Percentiles rank a stretch among this genome's conserved stretches.
Evolutionary conservation across 306 rosid genomes (phyloP).

Genomic region (Hippophae tibetana): DNA sequence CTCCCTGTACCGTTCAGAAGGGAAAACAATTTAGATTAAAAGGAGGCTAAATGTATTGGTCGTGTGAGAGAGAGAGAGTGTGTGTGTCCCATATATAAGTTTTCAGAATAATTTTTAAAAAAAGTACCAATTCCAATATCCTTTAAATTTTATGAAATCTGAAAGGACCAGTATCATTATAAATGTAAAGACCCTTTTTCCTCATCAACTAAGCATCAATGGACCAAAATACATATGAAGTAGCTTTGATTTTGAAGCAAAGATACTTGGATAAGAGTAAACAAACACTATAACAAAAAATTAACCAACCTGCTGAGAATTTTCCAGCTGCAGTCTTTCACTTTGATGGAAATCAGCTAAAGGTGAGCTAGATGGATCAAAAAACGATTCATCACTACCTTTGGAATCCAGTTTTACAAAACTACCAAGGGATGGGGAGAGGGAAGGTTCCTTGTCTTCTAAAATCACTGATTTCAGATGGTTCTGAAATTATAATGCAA

Average conservation of each 20-base stretch:
- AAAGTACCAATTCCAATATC: no score
- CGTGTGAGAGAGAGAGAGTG: no score
- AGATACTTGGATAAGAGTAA: neutral
- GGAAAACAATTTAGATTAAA: slow-evolving; percentile 2
- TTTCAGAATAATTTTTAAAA: no score
- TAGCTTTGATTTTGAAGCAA: no score
- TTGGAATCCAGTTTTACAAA: slow-evolving; percentile 53
- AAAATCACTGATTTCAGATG: slow-evolving; percentile 28
- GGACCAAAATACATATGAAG: no score
- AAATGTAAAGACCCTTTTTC: no score
- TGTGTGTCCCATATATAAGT: no score
- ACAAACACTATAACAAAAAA: slow-evolving; percentile 7
- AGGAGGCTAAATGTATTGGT: neutral
- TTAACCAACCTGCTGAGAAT: slow-evolving; percentile 40
- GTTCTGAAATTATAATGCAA: slow-evolving; percentile 39
- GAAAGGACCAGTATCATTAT: no score
- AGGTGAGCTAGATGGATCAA: slow-evolving; percentile 50
- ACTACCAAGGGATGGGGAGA: slow-evolving; percentile 25
- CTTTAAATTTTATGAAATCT: no score
- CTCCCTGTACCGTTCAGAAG: slow-evolving; percentile 40
- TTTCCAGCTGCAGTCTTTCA: slow-evolving; percentile 70
- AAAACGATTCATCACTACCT: slow-evolving; percentile 37
- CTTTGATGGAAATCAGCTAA: slow-evolving; percentile 62
- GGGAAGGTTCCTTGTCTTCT: slow-evolving; percentile 38
- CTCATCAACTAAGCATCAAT: no score